Percentiles rank a stretch among this genome's conserved stretches.
Evolutionary conservation across 768 basidiomycete species (phyloP).

Genomic region (Russula compacta): DNA sequence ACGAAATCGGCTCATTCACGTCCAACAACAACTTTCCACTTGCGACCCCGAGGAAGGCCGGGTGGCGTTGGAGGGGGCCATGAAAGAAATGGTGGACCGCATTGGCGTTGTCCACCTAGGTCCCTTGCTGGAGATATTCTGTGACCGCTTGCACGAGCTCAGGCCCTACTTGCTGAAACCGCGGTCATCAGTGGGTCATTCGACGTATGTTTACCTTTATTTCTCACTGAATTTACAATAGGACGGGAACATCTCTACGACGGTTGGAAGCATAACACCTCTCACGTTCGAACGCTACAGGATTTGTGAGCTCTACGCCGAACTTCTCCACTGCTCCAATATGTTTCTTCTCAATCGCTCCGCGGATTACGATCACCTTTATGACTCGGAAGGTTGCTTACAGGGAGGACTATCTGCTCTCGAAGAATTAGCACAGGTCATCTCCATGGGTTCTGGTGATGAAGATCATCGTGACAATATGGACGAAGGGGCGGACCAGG

Average conservation of each 20-base stretch:
- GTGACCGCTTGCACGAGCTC: conserved; percentile 56
- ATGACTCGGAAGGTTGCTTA: conserved; percentile 75
- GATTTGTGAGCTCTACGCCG: conserved; percentile 94
- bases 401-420: conserved; percentile 79
- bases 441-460: conserved; percentile 52
- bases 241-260: conserved; percentile 63
- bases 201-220: not conserved
- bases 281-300: conserved; percentile 93
- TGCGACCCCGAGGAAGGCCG: conserved; percentile 46
- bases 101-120: conserved; percentile 91
- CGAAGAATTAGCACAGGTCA: conserved; percentile 81
- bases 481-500: conserved; percentile 50
- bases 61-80: conserved; percentile 59
- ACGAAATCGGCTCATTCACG: conserved; percentile 79
- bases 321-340: conserved; percentile 94
- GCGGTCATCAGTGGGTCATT: conserved; percentile 58
- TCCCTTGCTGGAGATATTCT: conserved; percentile 64
- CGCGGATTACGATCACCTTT: conserved; percentile 55
- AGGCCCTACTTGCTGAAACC: conserved; percentile 64
- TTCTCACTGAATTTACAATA: conserved; percentile 26
- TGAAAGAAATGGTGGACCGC: conserved; percentile 73
- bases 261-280: conserved; percentile 63
- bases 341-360: conserved; percentile 92
- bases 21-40: conserved; percentile 61
- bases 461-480: conserved; percentile 46